Evolutionary conservation across 1,139 yeast species (phyloP).

Genomic region (Geotrichum restrictum): DNA sequence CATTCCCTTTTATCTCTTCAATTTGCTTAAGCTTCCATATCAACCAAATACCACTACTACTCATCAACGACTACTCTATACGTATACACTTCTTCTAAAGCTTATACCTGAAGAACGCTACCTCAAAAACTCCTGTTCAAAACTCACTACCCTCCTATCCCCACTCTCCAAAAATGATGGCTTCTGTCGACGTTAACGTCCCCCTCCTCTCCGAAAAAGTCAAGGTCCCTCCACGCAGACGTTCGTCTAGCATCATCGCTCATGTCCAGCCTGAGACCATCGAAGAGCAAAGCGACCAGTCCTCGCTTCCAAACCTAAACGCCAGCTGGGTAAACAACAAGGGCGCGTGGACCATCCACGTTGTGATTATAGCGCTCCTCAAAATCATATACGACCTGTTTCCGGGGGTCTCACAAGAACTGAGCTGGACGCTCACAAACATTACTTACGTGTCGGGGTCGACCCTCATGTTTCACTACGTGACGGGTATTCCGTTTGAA

Average conservation of each 20-base stretch:
- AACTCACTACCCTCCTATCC: too few species aligned
- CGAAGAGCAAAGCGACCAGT: slow-evolving; percentile 90
- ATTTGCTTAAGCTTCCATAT: too few species aligned
- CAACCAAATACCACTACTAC: too few species aligned
- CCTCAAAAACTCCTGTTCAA: too few species aligned
- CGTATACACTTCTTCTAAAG: too few species aligned
- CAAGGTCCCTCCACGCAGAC: slow-evolving; percentile 36
- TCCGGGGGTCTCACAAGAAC: slow-evolving; percentile 71
- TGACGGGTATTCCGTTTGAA: slow-evolving; percentile 95
- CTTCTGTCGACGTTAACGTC: slow-evolving; percentile 1
- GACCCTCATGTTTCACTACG: slow-evolving; percentile 92
- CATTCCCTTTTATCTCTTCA: too few species aligned
- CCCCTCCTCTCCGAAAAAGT: slow-evolving; percentile 5
- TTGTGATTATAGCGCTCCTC: slow-evolving; percentile 70
- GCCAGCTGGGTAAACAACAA: slow-evolving; percentile 95
- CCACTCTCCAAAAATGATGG: slow-evolving; percentile 5
- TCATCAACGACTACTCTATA: too few species aligned
- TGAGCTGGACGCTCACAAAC: slow-evolving; percentile 93
- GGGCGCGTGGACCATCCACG: slow-evolving; percentile 90
- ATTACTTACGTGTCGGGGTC: slow-evolving; percentile 86
- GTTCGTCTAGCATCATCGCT: slow-evolving; percentile 63
- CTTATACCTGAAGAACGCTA: too few species aligned
- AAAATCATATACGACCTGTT: slow-evolving; percentile 74
- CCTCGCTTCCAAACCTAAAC: slow-evolving; percentile 80
- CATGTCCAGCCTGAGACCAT: slow-evolving; percentile 90